These are phyloP conservation scores for Friedmanniomyces endolithicus DNA, from an alignment of 495 filamentous ascomycete species.

Conservation along the genomic window DNA sequence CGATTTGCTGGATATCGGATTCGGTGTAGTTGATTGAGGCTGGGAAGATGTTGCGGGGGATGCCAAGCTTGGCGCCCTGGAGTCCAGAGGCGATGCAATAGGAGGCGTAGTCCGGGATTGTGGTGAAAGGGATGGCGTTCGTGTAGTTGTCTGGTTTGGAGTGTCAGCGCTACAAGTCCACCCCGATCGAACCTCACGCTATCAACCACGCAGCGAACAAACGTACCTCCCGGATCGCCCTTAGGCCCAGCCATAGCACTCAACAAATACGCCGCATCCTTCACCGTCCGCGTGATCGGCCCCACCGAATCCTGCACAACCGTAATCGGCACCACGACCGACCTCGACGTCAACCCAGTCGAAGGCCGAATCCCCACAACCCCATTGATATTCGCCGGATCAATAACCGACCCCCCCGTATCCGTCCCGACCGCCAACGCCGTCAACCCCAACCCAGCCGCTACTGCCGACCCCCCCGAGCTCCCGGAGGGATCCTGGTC, in stretches of 20 bases:
- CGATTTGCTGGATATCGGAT: constrained; percentile 17
- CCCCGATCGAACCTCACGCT: too few species aligned
- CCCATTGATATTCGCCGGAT: constrained; percentile 2
- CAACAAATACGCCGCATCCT: constrained; percentile 11
- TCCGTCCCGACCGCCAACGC: constrained; percentile 10
- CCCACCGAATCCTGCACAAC: constrained; percentile 12
- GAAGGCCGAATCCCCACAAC: constrained; percentile 17
- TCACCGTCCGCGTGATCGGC: constrained; percentile 4
- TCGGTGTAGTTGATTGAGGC: constrained; percentile 8
- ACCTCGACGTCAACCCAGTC: constrained; percentile 12
- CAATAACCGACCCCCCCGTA: constrained; percentile 12
- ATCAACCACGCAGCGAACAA: too few species aligned
- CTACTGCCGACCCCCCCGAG: neutral
- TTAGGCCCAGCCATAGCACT: constrained; percentile 6
- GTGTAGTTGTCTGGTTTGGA: constrained; percentile 34
- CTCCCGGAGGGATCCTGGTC: neutral
- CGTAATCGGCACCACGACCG: constrained; percentile 11
- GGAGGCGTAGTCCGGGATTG: constrained; percentile 35
- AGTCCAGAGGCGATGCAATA: constrained; percentile 28
- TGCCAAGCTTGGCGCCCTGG: constrained; percentile 32
- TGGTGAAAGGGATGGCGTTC: constrained; percentile 30
- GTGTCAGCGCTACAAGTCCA: too few species aligned
- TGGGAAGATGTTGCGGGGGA: constrained; percentile 34
- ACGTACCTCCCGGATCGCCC: neutral
- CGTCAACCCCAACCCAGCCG: neutral